Evolutionary conservation across 352 stramenopile genomes (phyloP), one percentile per base, ranked within the genome.

Genomic region (Phytophthora rubi): DNA sequence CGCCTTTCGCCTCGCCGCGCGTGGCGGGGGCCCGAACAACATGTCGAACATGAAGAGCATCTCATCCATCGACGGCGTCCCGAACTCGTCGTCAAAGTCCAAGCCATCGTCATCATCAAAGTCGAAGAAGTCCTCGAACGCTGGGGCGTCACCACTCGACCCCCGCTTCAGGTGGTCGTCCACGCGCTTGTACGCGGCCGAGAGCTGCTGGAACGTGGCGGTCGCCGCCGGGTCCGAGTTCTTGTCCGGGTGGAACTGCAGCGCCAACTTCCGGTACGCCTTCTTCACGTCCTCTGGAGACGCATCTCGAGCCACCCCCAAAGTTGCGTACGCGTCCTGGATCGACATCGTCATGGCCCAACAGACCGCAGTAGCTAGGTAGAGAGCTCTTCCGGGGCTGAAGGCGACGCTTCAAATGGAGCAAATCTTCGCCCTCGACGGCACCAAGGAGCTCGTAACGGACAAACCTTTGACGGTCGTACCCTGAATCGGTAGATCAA

Each of bases 11-110:
- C 42, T 18, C 8, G 9, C 33, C 5, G 42, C 42, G 16, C 5
- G 33, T 52, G 49, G 47, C 52, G 54, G 33, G 4, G 45, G 32
- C 32, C 9, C 76, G 69, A 92, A 92, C 67, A 92, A 66, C 80
- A 92, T 87, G 59, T 92, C 71, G 35, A 92, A 92, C 84, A 92
- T 89, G 66, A 83, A 81, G 39, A 92, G 80, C 84, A 92, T 92
- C 51, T 90, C 82, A 6, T 90, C 82, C 45, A 90, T 80, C 26
- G 83, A 85, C 42, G 80, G 69, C 52, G 82, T 70, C 26, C 57
- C 56, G 8, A 64, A 52, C 10, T 68, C 75, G 15, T 75, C 66
- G 21, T 71, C 77, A 30, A 80, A 81, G 6, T 65, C 69, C 15
- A 68, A 64, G 5, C 68, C 62, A 10, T 69, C 52, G 33, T 39